These are phyloP conservation scores for Astragalus membranaceus DNA, from an alignment of 306 rosid species.

Conservation along the genomic window DNA sequence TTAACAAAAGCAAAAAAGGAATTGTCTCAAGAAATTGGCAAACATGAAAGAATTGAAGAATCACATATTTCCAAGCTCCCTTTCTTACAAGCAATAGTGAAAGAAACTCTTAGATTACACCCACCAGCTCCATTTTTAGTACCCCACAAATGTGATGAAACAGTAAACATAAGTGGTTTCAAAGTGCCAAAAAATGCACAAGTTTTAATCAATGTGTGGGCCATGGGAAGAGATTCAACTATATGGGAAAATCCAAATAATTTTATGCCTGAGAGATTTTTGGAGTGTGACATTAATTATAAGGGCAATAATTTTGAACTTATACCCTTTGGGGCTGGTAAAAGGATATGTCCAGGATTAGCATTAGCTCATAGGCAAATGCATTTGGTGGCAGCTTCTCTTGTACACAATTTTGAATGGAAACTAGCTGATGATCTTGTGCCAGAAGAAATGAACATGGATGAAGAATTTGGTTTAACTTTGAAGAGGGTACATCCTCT, in stretches of 20 bases:
- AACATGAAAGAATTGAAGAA: constrained; percentile 12
- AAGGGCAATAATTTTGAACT: constrained; percentile 26
- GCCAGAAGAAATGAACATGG: constrained; percentile 3
- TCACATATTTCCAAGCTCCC: constrained; percentile 10
- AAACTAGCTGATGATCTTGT: constrained; percentile 7
- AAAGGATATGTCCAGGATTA: constrained; percentile 31
- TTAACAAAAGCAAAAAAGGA: constrained; percentile 7
- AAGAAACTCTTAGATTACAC: constrained; percentile 32
- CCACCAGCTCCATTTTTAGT: constrained; percentile 26
- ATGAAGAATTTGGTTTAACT: background rate
- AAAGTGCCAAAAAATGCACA: constrained; percentile 21
- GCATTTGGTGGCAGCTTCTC: constrained; percentile 13
- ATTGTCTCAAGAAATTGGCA: background rate
- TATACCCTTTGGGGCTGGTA: constrained; percentile 37
- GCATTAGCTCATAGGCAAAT: constrained; percentile 7
- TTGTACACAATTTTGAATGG: constrained; percentile 20
- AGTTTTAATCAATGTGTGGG: constrained; percentile 27
- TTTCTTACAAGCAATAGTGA: constrained; percentile 21
- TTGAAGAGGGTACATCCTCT: background rate
- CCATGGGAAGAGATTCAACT: constrained; percentile 29
- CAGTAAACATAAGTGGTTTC: background rate
- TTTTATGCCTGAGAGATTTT: constrained; percentile 26
- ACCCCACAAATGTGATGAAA: constrained; percentile 11
- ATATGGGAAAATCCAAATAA: constrained; percentile 18
- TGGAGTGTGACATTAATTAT: background rate